Evolutionary conservation across 2,329 filamentous ascomycete species (phyloP).

Genomic region (Teratosphaeria viscida): DNA sequence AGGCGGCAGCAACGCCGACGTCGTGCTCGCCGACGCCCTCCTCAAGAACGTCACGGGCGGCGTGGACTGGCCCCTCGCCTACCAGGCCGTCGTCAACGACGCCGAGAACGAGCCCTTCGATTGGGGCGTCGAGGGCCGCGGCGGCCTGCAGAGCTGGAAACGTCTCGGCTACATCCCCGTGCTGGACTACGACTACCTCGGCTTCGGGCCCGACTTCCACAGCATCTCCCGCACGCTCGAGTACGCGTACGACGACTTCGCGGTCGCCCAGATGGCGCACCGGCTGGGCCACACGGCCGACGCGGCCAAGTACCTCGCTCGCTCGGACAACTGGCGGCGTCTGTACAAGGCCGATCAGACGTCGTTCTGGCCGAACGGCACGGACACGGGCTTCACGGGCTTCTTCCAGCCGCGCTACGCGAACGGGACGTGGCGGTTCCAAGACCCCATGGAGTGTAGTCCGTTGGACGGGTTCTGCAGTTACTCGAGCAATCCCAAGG

Average conservation of each 20-base stretch:
- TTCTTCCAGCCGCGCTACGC: constrained; percentile 51
- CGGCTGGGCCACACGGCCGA: constrained; percentile 41
- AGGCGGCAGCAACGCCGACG: constrained; percentile 56
- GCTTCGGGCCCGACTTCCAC: constrained; percentile 33
- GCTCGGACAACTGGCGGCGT: constrained; percentile 59
- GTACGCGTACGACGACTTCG: constrained; percentile 59
- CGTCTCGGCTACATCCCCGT: constrained; percentile 55
- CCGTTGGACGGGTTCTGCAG: constrained; percentile 28
- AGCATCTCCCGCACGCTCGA: constrained; percentile 57
- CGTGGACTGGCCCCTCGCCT: constrained; percentile 54
- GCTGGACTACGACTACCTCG: constrained; percentile 7
- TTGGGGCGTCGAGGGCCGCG: constrained; percentile 53
- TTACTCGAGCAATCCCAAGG: constrained; percentile 27
- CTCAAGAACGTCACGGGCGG: constrained; percentile 54
- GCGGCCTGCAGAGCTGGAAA: constrained; percentile 59
- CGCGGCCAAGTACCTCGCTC: constrained; percentile 47
- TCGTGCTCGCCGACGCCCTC: constrained; percentile 60
- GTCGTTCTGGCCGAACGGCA: constrained; percentile 33
- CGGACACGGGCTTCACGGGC: constrained; percentile 38
- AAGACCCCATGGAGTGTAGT: constrained; percentile 13
- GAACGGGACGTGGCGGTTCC: neutral
- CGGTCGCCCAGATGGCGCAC: constrained; percentile 51
- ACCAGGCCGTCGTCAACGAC: constrained; percentile 52
- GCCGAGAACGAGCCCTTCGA: constrained; percentile 53
- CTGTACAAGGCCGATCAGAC: constrained; percentile 53